A percentile compares a stretch with the other conserved stretches of the same genome.
phyloP scores from a whole-genome alignment of 2,329 filamentous ascomycete genomes.

The Aspergillus sp. region DNA sequence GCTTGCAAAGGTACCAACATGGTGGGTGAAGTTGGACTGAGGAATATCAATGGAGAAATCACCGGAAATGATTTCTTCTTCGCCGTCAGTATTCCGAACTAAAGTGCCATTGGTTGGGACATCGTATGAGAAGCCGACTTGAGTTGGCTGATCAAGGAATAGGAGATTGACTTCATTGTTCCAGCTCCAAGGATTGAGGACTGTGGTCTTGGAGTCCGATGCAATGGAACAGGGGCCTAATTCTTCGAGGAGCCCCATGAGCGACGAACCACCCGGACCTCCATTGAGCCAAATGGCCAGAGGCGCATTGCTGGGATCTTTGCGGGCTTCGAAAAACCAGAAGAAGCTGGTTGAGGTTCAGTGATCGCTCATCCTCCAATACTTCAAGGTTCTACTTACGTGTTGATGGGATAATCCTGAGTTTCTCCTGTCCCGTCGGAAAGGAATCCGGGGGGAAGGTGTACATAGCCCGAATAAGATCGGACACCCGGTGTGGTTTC shows the following conservation, averaged over 20 bases:
- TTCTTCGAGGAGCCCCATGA: conserved; percentile 56
- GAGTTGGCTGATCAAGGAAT: conserved; percentile 5
- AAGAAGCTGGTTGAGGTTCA: conserved; percentile 30
- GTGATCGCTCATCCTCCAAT: not conserved
- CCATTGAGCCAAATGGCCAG: conserved; percentile 56
- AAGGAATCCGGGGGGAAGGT: not conserved
- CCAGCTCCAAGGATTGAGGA: conserved; percentile 5
- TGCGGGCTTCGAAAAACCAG: conserved; percentile 47
- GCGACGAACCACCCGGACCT: conserved; percentile 55
- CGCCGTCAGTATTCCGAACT: not conserved
- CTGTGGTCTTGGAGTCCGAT: conserved; percentile 1
- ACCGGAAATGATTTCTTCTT: not conserved
- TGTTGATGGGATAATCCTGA: conserved; percentile 10
- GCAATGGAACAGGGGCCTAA: conserved; percentile 45
- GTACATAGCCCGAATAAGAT: conserved; percentile 4
- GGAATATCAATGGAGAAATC: not conserved
- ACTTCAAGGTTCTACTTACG: not conserved
- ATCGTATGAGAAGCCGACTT: conserved; percentile 8
- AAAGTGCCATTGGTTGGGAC: conserved; percentile 1
- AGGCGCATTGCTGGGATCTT: conserved; percentile 49
- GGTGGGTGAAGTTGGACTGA: not conserved
- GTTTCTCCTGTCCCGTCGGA: not conserved
- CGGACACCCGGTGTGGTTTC: conserved; percentile 4
- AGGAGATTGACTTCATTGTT: conserved; percentile 7
- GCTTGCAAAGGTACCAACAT: conserved; percentile 6